Evolutionary conservation across 441 rosid species (phyloP).

Genomic region (Mallotus repandus): DNA sequence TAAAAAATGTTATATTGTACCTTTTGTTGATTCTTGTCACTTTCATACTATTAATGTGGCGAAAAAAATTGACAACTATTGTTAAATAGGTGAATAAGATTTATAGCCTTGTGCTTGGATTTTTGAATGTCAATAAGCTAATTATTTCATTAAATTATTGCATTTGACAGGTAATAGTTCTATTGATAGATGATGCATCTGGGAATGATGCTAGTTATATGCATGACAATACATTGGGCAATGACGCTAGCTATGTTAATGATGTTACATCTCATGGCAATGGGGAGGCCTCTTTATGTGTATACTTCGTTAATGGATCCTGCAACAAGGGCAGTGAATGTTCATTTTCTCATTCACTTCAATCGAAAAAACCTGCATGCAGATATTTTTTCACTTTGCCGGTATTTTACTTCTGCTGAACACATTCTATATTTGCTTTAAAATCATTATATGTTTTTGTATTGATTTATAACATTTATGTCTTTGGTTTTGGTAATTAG

Average conservation of each 20-base stretch:
- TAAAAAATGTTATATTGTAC: slow-evolving; percentile 61
- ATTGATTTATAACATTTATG: background rate
- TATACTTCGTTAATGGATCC: slow-evolving; percentile 62
- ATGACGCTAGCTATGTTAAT: slow-evolving; percentile 26
- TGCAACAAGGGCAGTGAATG: slow-evolving; percentile 76
- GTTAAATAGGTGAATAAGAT: slow-evolving; percentile 65
- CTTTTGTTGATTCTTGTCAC: slow-evolving; percentile 62
- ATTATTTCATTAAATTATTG: slow-evolving; percentile 19
- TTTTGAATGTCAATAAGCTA: slow-evolving; percentile 19
- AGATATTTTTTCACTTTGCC: slow-evolving; percentile 64
- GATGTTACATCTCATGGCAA: slow-evolving; percentile 30
- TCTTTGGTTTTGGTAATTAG: background rate
- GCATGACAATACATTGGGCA: background rate
- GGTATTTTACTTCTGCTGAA: slow-evolving; percentile 36
- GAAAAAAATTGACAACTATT: slow-evolving; percentile 38
- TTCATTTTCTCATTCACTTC: slow-evolving; percentile 63
- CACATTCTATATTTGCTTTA: background rate
- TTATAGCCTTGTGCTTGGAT: slow-evolving; percentile 3
- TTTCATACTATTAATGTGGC: slow-evolving; percentile 55
- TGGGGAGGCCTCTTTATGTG: slow-evolving; percentile 46
- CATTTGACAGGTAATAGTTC: background rate
- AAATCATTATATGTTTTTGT: too few species aligned
- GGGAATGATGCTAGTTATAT: too few species aligned
- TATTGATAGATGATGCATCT: too few species aligned
- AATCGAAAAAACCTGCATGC: slow-evolving; percentile 63